Evolutionary conservation across 306 rosid species (phyloP), one percentile per base, ranked within the genome.

Genomic region (Gastrolobium villosum): DNA sequence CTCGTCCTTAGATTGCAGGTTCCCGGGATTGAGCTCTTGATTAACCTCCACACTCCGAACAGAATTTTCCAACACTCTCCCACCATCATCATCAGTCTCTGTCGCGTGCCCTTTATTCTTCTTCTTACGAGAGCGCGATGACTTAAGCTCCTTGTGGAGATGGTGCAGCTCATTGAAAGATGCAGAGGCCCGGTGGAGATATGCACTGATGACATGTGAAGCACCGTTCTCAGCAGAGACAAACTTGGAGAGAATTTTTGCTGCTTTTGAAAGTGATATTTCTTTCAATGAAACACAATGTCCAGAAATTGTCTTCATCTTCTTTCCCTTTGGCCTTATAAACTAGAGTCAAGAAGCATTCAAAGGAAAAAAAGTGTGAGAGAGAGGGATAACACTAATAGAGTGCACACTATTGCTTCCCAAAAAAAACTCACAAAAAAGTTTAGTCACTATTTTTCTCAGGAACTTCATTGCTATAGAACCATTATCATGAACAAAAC

Each of bases 191-290:
- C 74, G 49, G 32, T 59, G 45, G 13, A 86, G 89, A 50, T 56
- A 86, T 0, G 75, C 75, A 59, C 30, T 50, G 39, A 76, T 36
- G 32, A 7, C 80, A 2, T 75, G 45, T 8, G 84, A 75, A 70
- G 86, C 84, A 57, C 82, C 89, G 3, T 79, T 86, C 32, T 86
- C 89, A 2, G 78, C 86, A 28, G 75, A 79, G 4, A 79, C 80
- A 67, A 86, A 82, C 32, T 79, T 57, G 0, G 89, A 79, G 37
- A 82, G 70, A 63, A 82, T 65, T 70, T 76, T 86, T 0, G 86
- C 72, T 0, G 86, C 86, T 86, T 82, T 79, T 0, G 84, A 86
- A 49, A 82, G 77, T 2, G 86, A 75, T 20, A 59, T 4, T n/a
- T 39, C 54, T 76, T 76, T 79, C 5, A 46, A 10, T 2, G 89